Evolutionary conservation across 1,284 basidiomycete genomes (phyloP), one percentile per base, ranked within the genome.

Genomic region (Termitomyces sp.): DNA sequence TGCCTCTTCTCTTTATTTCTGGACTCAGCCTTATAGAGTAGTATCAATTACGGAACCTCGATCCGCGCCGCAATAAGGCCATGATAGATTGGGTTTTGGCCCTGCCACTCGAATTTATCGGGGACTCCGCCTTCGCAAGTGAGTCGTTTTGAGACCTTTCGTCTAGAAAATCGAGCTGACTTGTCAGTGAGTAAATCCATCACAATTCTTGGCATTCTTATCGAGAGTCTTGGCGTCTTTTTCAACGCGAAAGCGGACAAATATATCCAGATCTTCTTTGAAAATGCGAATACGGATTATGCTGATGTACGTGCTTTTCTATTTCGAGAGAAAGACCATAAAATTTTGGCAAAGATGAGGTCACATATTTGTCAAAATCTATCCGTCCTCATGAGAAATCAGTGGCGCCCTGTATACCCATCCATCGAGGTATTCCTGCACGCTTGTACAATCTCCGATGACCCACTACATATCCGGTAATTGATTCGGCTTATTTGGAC

Each of bases 61-160:
- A 99, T 72, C 94, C 94, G 38, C 87, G 94, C 30, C 83, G 96
- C 19, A 86, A 86, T 63, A 76, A 84, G 57, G 81, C 84, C 3
- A 72, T 99, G 28, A 77, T 97, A 34, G 79, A 90, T 61, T 97
- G 91, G 82, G 82, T 95, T 55, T 67, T 90, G 31, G 77, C 80
- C n/a, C 75, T 91, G 7, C 83, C 84, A 2, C 74, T 92, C 2
- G 92, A 95, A 59, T 92, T 94, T 65, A 83, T 86, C 53, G 81
- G 86, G 60, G 83, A 89, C 65, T 91, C 86, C 34, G 84, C 86
- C 6, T 90, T 90, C 65, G 76, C 79, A 53, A 87, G 88, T 88
- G 71, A 66, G 81, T 73, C 28, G 50, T 53, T 31, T 49, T 17
- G 33, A 51, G 13, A 50, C 30, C 50, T 45, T 65, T 31, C 62